Evolutionary conservation across 2,329 filamentous ascomycete genomes (phyloP).

Genomic region (Ceratocystis huliohia): DNA sequence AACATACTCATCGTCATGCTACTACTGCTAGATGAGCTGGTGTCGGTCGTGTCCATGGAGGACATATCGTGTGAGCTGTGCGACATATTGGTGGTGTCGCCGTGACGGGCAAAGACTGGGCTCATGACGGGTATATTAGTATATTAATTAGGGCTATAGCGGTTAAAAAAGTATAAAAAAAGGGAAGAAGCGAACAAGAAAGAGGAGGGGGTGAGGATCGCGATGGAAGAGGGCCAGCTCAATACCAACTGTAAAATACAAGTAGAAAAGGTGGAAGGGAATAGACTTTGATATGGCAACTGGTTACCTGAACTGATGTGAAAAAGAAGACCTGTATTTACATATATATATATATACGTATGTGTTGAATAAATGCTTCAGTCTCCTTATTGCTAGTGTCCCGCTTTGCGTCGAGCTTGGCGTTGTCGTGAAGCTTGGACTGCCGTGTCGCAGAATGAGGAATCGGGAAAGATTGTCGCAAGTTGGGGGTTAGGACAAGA

Average conservation of each 20-base stretch:
- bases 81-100: constrained; percentile 2
- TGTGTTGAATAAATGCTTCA: no score
- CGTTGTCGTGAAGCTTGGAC: constrained; percentile 3
- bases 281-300: background rate
- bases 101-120: constrained; percentile 13
- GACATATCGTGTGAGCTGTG: constrained; percentile 2
- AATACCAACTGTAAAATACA: background rate
- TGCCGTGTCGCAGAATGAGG: background rate
- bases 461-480: background rate
- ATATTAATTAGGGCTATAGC: background rate
- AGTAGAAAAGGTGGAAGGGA: background rate
- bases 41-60: constrained; percentile 18
- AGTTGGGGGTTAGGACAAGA: constrained; percentile 4
- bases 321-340: no score
- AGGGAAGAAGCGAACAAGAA: background rate
- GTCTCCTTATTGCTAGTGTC: background rate
- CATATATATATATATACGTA: background rate
- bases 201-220: background rate
- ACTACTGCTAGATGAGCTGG: background rate
- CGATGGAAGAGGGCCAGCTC: background rate
- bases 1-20: constrained; percentile 34
- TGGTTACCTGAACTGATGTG: background rate
- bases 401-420: constrained; percentile 1
- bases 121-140: constrained; percentile 10
- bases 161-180: background rate